Base-by-base conservation (phyloP, 257 asterid genomes). In the Asclepias syriaca region DNA sequence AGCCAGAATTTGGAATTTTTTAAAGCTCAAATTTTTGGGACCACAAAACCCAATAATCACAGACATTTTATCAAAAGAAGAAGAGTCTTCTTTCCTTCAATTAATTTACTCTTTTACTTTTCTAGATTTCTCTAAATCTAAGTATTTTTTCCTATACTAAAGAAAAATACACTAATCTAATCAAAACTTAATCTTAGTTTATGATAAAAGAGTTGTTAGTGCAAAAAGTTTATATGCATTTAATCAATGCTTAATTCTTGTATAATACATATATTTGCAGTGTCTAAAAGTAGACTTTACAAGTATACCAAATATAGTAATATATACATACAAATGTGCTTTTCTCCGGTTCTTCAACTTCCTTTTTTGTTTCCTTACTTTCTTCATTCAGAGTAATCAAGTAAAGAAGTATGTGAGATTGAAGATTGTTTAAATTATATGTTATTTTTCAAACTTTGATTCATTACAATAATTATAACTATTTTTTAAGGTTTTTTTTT, bases 31-130 rank as follows among this genome's bases (percentile, higher is more conserved):
- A 6, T 6, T n/a, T 10, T 65, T n/a, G 50, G 79, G 76, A 57
- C 78, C 78, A 40, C 74, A 69, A 76, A 77, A 73, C 57, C 68
- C 49, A 27, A 53, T 19, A 51, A 15, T 51, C 11, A 43, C 10
- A 6, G 11, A 43, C 49, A 43, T 55, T 15, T 27, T 43, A 60
- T 60, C 49, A 19, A 53, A 34, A 37, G 39, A 12, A 34, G 8
- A 11, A 22, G 15, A 49, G 60, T 0, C 9, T 64, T 29, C 55
- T 65, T 39, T 34, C 18, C 3, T 64, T 55, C 15, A 24, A 40
- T 40, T 40, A 6, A 40, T 40, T 40, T 40, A 14, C 6, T 12
- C 48, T 39, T 49, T 11, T 21, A 4, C 54, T 43, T 53, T 63
- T 67, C 69, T 16, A 59, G 45, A 59, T 32, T 7, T 12, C 21